phyloP scores from a whole-genome alignment of 2,329 filamentous ascomycete species.

The Onygenales sp. region DNA sequence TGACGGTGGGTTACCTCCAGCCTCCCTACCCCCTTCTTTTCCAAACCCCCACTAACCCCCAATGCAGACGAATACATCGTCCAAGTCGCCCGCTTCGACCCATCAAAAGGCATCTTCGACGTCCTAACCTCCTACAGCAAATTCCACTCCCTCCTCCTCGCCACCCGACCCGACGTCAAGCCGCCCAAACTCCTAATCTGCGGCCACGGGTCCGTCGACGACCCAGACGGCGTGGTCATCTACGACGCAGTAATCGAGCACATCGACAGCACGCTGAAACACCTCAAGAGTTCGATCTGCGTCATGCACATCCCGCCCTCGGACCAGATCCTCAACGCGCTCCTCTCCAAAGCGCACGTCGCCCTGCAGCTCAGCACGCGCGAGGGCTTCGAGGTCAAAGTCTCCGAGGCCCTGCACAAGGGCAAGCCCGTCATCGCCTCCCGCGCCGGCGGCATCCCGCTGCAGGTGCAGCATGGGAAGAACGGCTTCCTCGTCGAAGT shows the following conservation, averaged over 20 bases:
- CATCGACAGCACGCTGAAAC: slow-evolving; percentile 53
- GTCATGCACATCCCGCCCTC: slow-evolving; percentile 68
- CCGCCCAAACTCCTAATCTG: slow-evolving; percentile 65
- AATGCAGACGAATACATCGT: slow-evolving; percentile 59
- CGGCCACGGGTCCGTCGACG: slow-evolving; percentile 71
- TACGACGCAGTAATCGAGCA: slow-evolving; percentile 63
- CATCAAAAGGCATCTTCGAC: slow-evolving; percentile 70
- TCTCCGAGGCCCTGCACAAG: slow-evolving; percentile 73
- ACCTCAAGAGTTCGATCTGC: slow-evolving; percentile 57
- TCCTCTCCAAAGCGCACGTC: slow-evolving; percentile 63
- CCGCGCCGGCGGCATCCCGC: slow-evolving; percentile 65
- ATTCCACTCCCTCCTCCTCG: slow-evolving; percentile 52
- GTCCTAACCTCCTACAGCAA: slow-evolving; percentile 33
- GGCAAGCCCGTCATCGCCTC: slow-evolving; percentile 70
- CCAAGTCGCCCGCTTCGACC: slow-evolving; percentile 75
- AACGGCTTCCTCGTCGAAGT: slow-evolving; percentile 66
- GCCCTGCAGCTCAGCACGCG: slow-evolving; percentile 71
- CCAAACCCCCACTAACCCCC: slow-evolving; percentile 38
- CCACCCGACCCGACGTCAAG: slow-evolving; percentile 38
- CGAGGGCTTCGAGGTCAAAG: slow-evolving; percentile 80
- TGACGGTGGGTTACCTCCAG: slow-evolving; percentile 17
- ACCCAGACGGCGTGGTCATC: slow-evolving; percentile 64
- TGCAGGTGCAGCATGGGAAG: slow-evolving; percentile 63
- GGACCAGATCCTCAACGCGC: slow-evolving; percentile 69
- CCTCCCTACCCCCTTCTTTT: slow-evolving; percentile 13